Conservation (phyloP, 169 alveolate species). For the Babesia ovata region DNA sequence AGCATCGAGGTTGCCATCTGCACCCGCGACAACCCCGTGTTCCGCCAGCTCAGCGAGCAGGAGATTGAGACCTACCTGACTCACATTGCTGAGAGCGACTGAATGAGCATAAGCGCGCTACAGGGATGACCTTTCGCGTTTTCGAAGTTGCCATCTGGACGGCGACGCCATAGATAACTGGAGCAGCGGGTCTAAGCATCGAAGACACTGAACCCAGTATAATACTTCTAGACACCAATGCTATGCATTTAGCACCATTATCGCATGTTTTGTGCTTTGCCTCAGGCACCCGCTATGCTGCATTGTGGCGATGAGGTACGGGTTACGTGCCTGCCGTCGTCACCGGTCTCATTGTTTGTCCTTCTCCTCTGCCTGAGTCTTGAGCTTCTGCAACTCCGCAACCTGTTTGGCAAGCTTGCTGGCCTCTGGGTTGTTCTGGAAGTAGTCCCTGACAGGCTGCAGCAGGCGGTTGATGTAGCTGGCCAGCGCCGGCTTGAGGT, state of each 20-base stretch:
- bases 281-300: too few relatives aligned
- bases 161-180: too few relatives aligned
- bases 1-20: slow-evolving; percentile 90
- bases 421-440: slow-evolving; percentile 77
- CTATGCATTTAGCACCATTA: too few relatives aligned
- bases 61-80: slow-evolving; percentile 86
- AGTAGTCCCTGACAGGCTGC: slow-evolving; percentile 96
- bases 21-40: slow-evolving; percentile 81
- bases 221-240: too few relatives aligned
- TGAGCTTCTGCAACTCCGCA: slow-evolving; percentile 39
- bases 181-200: too few relatives aligned
- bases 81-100: slow-evolving; percentile 87
- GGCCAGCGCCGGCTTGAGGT: slow-evolving; percentile 91
- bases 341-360: neutral
- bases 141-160: too few relatives aligned
- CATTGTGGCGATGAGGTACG: too few relatives aligned
- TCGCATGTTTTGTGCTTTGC: too few relatives aligned
- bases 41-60: slow-evolving; percentile 83
- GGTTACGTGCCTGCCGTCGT: too few relatives aligned
- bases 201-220: too few relatives aligned
- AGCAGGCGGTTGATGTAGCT: slow-evolving; percentile 87
- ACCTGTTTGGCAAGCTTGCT: slow-evolving; percentile 44
- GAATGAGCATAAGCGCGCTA: neutral
- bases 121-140: too few relatives aligned
- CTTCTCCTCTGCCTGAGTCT: neutral